phyloP scores from a whole-genome alignment of 257 asterid genomes.

The Lantana camara region DNA sequence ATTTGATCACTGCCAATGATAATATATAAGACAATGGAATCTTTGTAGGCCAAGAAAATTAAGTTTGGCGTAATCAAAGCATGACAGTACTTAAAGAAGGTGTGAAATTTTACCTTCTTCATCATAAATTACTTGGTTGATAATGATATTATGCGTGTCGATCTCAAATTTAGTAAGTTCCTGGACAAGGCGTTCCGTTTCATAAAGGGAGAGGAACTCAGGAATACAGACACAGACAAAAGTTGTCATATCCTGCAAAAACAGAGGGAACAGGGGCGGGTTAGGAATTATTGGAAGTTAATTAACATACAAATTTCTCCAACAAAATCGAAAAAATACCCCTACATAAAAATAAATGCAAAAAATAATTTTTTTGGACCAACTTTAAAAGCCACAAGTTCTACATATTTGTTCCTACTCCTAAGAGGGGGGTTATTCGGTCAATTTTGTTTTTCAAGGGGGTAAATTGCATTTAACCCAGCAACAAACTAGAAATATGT shows the following conservation, averaged over 20 bases:
- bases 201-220: slow-evolving; percentile 92
- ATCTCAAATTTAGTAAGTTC: slow-evolving; percentile 96
- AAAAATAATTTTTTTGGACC: too few relatives aligned
- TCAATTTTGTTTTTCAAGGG: too few relatives aligned
- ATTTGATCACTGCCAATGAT: slow-evolving; percentile 57
- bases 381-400: too few relatives aligned
- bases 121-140: slow-evolving; percentile 90
- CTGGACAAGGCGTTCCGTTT: slow-evolving; percentile 94
- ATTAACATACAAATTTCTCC: not conserved
- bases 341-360: too few relatives aligned
- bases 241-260: slow-evolving; percentile 85
- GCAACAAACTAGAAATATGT: slow-evolving; percentile 6
- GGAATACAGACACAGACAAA: slow-evolving; percentile 95
- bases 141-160: slow-evolving; percentile 89
- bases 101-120: slow-evolving; percentile 70
- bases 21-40: slow-evolving; percentile 10
- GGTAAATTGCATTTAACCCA: too few relatives aligned
- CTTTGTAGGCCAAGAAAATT: not conserved
- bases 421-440: too few relatives aligned
- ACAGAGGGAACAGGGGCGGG: not conserved
- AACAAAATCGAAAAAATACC: too few relatives aligned
- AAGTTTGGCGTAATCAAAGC: slow-evolving; percentile 12
- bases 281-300: not conserved
- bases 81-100: not conserved
- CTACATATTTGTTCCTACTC: too few relatives aligned